A percentile compares a stretch with the other conserved stretches of the same genome.
phyloP scores from a whole-genome alignment of 1,284 basidiomycete genomes.

The Rugosomyces carneus region DNA sequence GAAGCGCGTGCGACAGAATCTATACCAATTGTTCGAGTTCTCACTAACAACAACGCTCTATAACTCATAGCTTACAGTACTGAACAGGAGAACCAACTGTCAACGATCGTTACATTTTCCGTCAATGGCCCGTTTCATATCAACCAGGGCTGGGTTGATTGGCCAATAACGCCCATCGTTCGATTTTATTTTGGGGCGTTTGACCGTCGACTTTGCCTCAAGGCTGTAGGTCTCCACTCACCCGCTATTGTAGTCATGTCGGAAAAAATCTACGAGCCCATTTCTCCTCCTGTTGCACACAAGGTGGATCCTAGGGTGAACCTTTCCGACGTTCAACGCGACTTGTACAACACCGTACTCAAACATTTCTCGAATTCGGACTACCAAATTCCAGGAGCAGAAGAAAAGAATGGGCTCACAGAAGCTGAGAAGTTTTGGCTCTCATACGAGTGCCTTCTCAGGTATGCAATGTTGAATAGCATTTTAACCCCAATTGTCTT shows the following conservation, averaged over 20 bases:
- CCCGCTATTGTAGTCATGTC: conserved; percentile 21
- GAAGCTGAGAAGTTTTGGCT: conserved; percentile 76
- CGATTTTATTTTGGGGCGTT: conserved; percentile 6
- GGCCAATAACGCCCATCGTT: conserved; percentile 1
- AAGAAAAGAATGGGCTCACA: conserved; percentile 41
- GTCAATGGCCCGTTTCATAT: not conserved
- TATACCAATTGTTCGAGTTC: no score
- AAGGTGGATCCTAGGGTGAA: conserved; percentile 27
- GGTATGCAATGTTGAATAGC: conserved; percentile 31
- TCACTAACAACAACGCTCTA: no score
- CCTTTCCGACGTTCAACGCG: conserved; percentile 42
- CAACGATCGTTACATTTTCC: not conserved
- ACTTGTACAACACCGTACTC: conserved; percentile 49
- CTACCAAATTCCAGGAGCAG: conserved; percentile 46
- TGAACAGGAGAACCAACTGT: no score
- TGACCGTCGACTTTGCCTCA: conserved; percentile 5
- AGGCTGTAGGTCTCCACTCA: not conserved
- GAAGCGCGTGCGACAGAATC: no score
- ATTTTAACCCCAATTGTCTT: not conserved
- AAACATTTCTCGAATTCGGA: conserved; percentile 48
- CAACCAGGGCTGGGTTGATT: not conserved
- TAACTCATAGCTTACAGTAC: no score
- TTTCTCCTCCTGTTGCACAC: conserved; percentile 27
- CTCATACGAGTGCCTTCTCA: conserved; percentile 62
- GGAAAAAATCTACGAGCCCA: conserved; percentile 29